Percentiles rank a stretch among this genome's conserved stretches.
Evolutionary conservation across 371 early-diverging fungal species (phyloP).

Genomic region (Scutellospora calospora): DNA sequence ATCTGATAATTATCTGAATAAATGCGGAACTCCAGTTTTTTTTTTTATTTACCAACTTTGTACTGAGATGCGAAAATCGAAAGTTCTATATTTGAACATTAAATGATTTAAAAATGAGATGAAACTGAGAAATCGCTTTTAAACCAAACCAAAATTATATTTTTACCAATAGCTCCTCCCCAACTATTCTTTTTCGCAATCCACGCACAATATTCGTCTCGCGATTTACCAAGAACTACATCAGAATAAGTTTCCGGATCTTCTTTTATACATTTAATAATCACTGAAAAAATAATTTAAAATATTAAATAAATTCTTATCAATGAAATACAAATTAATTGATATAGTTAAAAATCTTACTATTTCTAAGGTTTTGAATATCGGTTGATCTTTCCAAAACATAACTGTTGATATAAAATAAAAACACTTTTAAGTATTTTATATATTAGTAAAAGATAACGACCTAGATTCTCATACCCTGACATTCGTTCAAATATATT

Average conservation of each 20-base stretch:
- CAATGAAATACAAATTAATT: not conserved
- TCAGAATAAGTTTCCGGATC: constrained; percentile 47
- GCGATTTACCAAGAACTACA: constrained; percentile 37
- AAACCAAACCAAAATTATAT: not conserved
- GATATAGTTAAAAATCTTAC: constrained; percentile 45
- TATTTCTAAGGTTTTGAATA: constrained; percentile 51
- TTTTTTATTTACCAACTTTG: constrained; percentile 57
- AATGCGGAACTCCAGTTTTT: too few relatives aligned
- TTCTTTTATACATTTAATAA: not conserved
- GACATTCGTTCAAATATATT: not conserved
- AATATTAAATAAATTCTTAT: not conserved
- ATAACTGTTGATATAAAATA: constrained; percentile 46
- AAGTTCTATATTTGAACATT: constrained; percentile 51
- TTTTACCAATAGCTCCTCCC: constrained; percentile 66
- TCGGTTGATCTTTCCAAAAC: constrained; percentile 51
- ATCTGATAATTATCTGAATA: too few relatives aligned
- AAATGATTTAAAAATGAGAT: not conserved
- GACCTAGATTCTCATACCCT: not conserved
- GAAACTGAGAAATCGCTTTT: not conserved
- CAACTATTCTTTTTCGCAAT: constrained; percentile 56
- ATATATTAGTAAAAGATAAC: too few relatives aligned
- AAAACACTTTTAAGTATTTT: too few relatives aligned
- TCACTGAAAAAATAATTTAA: constrained; percentile 8
- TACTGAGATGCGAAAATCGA: constrained; percentile 59
- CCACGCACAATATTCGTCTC: constrained; percentile 52